Conservation (phyloP, 257 asterid species). For the Capsicum rhomboideum region DNA sequence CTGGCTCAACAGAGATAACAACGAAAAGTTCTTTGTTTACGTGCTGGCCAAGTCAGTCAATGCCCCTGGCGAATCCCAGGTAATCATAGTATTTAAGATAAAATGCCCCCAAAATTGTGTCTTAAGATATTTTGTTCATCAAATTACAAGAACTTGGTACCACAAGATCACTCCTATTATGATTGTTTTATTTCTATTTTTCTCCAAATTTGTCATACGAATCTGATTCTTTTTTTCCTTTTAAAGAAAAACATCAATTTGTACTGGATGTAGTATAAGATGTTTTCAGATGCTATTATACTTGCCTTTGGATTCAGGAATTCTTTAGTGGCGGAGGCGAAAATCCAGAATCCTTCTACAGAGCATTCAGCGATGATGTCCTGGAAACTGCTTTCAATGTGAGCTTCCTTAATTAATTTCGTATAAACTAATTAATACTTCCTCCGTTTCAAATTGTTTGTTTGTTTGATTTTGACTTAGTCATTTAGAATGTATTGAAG, state of each 20-base stretch:
- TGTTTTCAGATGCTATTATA: background rate
- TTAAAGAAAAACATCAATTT: too few species aligned
- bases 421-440: too few species aligned
- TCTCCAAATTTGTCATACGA: too few species aligned
- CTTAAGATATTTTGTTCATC: too few species aligned
- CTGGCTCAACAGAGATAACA: conserved; percentile 21
- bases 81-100: background rate
- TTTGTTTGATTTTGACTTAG: too few species aligned
- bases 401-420: too few species aligned
- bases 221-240: too few species aligned
- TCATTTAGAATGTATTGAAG: too few species aligned
- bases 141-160: too few species aligned
- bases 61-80: conserved; percentile 34
- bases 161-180: background rate
- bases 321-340: conserved; percentile 40
- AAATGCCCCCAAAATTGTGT: too few species aligned
- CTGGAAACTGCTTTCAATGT: conserved; percentile 47
- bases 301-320: conserved; percentile 5
- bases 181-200: background rate
- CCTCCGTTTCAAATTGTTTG: too few species aligned
- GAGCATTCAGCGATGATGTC: conserved; percentile 35
- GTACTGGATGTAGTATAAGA: background rate
- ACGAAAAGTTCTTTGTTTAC: conserved; percentile 21
- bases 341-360: conserved; percentile 32
- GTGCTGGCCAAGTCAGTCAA: conserved; percentile 30